phyloP scores from a whole-genome alignment of 192 early-diverging fungal species.

The Chytriomyces sp. region DNA sequence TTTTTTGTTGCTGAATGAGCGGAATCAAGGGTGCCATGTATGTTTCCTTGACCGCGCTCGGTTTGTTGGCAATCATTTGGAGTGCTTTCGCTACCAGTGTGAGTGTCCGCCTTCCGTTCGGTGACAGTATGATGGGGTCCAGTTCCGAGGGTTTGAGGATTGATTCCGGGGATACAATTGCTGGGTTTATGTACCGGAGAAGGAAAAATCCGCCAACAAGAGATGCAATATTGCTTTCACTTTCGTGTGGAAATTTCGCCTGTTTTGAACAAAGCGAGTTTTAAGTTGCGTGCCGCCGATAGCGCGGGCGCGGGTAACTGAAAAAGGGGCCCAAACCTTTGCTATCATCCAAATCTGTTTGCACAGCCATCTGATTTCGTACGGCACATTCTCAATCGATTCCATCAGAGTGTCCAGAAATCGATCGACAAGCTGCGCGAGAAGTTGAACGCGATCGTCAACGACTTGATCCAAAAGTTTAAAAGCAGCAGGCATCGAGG shows the following conservation, averaged over 20 bases:
- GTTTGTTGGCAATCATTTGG: slow-evolving; percentile 94
- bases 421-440: slow-evolving; percentile 67
- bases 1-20: slow-evolving; percentile 88
- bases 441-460: not conserved
- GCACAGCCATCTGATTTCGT: slow-evolving; percentile 98
- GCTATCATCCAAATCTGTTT: slow-evolving; percentile 95
- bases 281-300: not conserved
- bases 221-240: slow-evolving; percentile 88
- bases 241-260: slow-evolving; percentile 88
- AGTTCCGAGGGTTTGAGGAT: too few species aligned
- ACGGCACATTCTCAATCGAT: slow-evolving; percentile 84
- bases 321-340: slow-evolving; percentile 58
- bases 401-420: slow-evolving; percentile 88
- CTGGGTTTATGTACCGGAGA: slow-evolving; percentile 94
- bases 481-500: not conserved
- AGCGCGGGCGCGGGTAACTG: not conserved
- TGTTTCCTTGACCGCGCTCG: slow-evolving; percentile 77
- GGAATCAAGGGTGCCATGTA: slow-evolving; percentile 90
- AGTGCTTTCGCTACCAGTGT: slow-evolving; percentile 93
- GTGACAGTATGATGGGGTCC: too few species aligned
- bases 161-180: slow-evolving; percentile 92
- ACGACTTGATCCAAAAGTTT: not conserved
- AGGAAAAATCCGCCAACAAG: slow-evolving; percentile 98
- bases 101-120: slow-evolving; percentile 69
- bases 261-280: slow-evolving; percentile 13